Base-by-base conservation (phyloP, 768 basidiomycete genomes). In the Mycena indigotica region DNA sequence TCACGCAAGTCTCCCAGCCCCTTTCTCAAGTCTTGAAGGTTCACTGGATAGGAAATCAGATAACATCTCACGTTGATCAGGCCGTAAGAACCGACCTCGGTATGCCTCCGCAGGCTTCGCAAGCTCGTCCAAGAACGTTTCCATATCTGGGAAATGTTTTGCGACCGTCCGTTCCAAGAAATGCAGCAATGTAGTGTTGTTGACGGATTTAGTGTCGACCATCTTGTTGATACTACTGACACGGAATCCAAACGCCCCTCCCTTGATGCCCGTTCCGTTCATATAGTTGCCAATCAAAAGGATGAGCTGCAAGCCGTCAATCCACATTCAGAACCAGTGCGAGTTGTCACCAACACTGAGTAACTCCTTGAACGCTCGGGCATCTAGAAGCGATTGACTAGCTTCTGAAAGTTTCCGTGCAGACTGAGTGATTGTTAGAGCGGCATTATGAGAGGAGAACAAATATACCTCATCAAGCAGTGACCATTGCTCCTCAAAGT, bases 171-270 rank as follows among this genome's bases (percentile, higher is more conserved):
- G 80, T 68, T 97, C 95, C 48, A 98, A 72, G 79, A 98, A 98
- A 72, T 98, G 95, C 1, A 99, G 80, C 32, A 98, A 79, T 0
- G 95, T 99, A 13, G 91, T 93, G 57, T 95, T 96, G 67, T 94
- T 89, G 40, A 92, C 84, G 4, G 95, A 96, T 73, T 99, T 99
- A 4, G 96, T 99, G 69, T 99, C 97, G 35, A 97, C 96, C 52
- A 99, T 80, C 82, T 95, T 95, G 77, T 99, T 98, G 73, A 99
- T 95, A 72, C 95, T 96, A 75, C 93, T 94, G 52, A 98, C 86
- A 66, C 91, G 86, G 83, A 99, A 99, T 57, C 96, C 96, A 65
- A 92, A 96, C 1, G 97, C 97, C 28, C 95, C 95, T 54, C 96
- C 96, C 71, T 96, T 97, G 66, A 93, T 83, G 53, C 95, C 94